phyloP scores from a whole-genome alignment of 2,329 filamentous ascomycete genomes.

The Tolypocladium album region DNA sequence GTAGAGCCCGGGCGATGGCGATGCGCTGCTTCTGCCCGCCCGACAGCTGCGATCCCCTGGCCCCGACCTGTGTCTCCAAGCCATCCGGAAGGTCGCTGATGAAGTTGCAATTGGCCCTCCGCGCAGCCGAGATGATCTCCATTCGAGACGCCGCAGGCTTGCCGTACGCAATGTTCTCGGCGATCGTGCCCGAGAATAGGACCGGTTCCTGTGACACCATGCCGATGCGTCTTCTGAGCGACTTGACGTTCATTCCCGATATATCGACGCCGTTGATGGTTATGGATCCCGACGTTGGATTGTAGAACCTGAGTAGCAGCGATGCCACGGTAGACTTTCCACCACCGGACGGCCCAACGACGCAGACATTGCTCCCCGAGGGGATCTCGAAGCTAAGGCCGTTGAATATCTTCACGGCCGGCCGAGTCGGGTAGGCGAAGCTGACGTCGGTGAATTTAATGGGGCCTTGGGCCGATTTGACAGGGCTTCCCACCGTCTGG shows the following conservation, averaged over 20 bases:
- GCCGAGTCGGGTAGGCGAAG: conserved; percentile 89
- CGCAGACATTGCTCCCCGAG: conserved; percentile 87
- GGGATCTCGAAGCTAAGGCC: conserved; percentile 84
- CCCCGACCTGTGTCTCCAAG: conserved; percentile 86
- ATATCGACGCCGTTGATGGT: conserved; percentile 79
- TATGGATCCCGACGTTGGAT: conserved; percentile 66
- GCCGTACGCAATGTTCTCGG: conserved; percentile 87
- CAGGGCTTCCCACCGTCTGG: conserved; percentile 71
- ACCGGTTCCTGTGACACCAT: conserved; percentile 95
- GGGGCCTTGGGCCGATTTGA: conserved; percentile 73
- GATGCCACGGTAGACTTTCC: conserved; percentile 94
- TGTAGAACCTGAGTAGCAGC: conserved; percentile 86
- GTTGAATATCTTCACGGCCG: conserved; percentile 84
- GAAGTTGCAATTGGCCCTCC: conserved; percentile 91
- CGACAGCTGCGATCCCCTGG: conserved; percentile 84
- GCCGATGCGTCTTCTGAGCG: conserved; percentile 81
- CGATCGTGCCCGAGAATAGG: conserved; percentile 74
- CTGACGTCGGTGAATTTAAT: conserved; percentile 80
- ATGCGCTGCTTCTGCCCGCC: conserved; percentile 97
- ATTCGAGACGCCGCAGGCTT: conserved; percentile 64
- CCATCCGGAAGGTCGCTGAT: conserved; percentile 95
- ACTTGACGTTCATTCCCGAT: conserved; percentile 81
- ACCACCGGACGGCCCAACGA: conserved; percentile 91
- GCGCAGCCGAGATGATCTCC: conserved; percentile 78
- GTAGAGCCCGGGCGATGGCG: conserved; percentile 85